Evolutionary conservation across 108 stramenopile species (phyloP).

Genomic region (Fistulifera solaris): DNA sequence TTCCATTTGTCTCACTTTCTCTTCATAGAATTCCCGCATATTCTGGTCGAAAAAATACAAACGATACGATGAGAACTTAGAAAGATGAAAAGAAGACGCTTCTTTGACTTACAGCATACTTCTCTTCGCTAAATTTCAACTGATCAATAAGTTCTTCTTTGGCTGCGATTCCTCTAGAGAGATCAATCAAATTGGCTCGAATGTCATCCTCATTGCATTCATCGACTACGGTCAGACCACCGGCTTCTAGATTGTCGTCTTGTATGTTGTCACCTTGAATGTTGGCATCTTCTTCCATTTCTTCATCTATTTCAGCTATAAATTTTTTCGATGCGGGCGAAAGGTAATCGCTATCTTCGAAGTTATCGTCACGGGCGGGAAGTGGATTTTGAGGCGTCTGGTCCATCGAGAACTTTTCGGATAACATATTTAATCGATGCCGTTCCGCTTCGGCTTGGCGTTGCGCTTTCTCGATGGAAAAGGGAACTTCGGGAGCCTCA

Average conservation of each 20-base stretch:
- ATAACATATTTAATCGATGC: neutral
- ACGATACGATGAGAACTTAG: neutral
- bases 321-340: no score
- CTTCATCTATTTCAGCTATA: conserved; percentile 6
- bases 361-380: neutral
- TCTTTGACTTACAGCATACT: conserved; percentile 33
- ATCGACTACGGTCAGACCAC: neutral
- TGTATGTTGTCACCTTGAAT: neutral
- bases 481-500: neutral
- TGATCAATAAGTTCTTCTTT: conserved; percentile 55
- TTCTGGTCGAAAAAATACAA: conserved; percentile 8
- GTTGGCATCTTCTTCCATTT: neutral
- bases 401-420: neutral
- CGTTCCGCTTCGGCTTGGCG: neutral
- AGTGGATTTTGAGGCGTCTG: neutral
- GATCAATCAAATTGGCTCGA: conserved; percentile 30
- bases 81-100: neutral
- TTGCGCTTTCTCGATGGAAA: conserved; percentile 3
- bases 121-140: conserved; percentile 32
- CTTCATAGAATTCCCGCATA: conserved; percentile 52
- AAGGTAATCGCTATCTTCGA: neutral
- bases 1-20: conserved; percentile 40
- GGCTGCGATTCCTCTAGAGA: conserved; percentile 33
- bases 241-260: conserved; percentile 24
- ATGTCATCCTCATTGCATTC: conserved; percentile 1